These are phyloP conservation scores for Pythium oligandrum DNA, from an alignment of 352 stramenopile genomes.

Conservation along the genomic window DNA sequence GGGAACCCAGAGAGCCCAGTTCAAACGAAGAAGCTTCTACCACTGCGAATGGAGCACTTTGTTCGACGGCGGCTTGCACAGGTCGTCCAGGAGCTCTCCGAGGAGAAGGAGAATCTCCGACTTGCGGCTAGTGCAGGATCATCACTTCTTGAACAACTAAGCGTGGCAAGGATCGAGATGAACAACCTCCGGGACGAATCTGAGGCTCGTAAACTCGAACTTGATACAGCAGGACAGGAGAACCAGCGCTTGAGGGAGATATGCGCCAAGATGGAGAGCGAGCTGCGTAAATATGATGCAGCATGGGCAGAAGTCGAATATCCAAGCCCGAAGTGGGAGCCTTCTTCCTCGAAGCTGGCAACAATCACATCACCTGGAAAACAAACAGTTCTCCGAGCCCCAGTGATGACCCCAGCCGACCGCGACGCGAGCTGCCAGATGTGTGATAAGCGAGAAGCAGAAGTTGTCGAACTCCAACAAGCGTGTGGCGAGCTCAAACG, in stretches of 20 bases:
- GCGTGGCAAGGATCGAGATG: constrained; percentile 20
- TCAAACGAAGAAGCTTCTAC: neutral
- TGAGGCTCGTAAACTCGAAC: constrained; percentile 18
- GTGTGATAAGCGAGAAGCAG: constrained; percentile 1
- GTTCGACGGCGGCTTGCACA: constrained; percentile 32
- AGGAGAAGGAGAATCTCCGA: constrained; percentile 36
- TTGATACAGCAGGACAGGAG: constrained; percentile 16
- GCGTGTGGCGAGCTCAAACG: constrained; percentile 30
- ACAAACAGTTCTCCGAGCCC: too few species aligned
- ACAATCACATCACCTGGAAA: too few species aligned
- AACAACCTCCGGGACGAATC: constrained; percentile 22
- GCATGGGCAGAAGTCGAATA: neutral
- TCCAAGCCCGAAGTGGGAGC: too few species aligned
- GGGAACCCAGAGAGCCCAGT: neutral
- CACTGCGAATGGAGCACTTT: constrained; percentile 17
- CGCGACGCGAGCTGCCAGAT: neutral
- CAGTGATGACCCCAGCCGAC: neutral
- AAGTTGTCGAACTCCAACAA: neutral
- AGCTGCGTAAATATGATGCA: constrained; percentile 11
- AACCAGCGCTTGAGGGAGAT: constrained; percentile 20
- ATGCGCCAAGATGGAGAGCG: constrained; percentile 24
- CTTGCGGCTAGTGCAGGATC: constrained; percentile 50
- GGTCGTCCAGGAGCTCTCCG: constrained; percentile 36
- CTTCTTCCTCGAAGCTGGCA: neutral
- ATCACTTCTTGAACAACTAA: constrained; percentile 37